Base-by-base conservation (phyloP, 305 asterid species). In the Fraxinus ornus region DNA sequence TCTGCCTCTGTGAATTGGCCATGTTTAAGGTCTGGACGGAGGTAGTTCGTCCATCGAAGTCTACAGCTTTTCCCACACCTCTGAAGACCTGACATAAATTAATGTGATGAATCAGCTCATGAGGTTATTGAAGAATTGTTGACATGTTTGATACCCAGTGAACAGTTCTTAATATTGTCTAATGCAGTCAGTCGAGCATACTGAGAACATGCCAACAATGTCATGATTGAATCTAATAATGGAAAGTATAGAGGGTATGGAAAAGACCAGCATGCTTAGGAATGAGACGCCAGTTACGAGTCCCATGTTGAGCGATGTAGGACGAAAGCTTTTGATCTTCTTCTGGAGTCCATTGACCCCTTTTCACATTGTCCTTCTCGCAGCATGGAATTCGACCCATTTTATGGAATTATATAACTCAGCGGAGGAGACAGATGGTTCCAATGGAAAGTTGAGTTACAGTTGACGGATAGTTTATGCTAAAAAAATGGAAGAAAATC, bases 301-400 rank as follows among this genome's bases (percentile, higher is more conserved):
- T 96, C 74, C 99, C 99, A 77, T 96, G 94, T 76, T 94, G 98
- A 57, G 98, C 95, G 84, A 96, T 93, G 91, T 96, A 94, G 37
- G 99, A 96, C 0, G 98, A 93, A 5, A 96, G 93, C 89, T 94
- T 96, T 79, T 96, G 97, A 80, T 96, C 99, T 90, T 96, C 99
- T 85, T 97, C 99, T 0, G 98, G 95, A 0, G 98, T 97, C 99
- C 99, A 97, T 77, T 97, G 99, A 36, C 99, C 99, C 33, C 96
- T 86, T 83, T 94, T 94, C 49, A 94, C 98, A 32, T 86, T 92
- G 12, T 93, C 98, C 82, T 97, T 97, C 83, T 94, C 98, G 83
- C 98, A 97, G 86, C 99, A 97, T 0, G 98, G 98, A 32, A 94
- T 88, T 57, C 99, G 73, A 0, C 99, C 99, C 99, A 96, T 93